These are phyloP conservation scores for Phaffia australis DNA, from an alignment of 768 basidiomycete species.

Conservation along the genomic window DNA sequence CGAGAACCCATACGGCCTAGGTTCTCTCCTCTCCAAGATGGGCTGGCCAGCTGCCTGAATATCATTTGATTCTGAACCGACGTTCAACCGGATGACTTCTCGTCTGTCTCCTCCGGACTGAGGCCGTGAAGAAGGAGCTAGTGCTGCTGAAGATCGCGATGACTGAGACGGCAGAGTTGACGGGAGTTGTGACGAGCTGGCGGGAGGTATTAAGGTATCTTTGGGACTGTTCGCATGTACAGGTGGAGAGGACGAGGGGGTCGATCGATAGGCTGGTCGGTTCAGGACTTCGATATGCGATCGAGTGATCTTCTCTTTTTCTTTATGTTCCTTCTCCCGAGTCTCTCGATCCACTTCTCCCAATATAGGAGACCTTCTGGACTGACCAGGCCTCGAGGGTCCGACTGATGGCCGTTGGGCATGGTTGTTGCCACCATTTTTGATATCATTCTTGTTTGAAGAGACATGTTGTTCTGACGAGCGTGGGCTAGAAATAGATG, in stretches of 20 bases:
- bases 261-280: conserved; percentile 9
- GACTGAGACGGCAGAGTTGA: background rate
- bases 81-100: background rate
- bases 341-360: no score
- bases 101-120: background rate
- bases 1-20: conserved; percentile 18
- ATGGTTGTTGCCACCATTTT: no score
- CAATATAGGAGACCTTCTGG: no score
- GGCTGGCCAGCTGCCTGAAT: background rate
- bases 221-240: background rate
- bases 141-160: background rate
- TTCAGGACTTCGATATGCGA: conserved; percentile 25
- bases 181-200: background rate
- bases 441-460: no score
- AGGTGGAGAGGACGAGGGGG: background rate
- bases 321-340: no score
- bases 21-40: conserved; percentile 11
- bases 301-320: conserved; percentile 14
- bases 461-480: no score
- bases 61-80: background rate
- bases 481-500: no score
- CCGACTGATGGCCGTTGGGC: no score
- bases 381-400: no score
- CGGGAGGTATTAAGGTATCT: background rate
- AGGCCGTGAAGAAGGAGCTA: background rate